Evolutionary conservation across 169 alveolate species (phyloP), one percentile per base, ranked within the genome.

Genomic region (Sarcocystis neurona): DNA sequence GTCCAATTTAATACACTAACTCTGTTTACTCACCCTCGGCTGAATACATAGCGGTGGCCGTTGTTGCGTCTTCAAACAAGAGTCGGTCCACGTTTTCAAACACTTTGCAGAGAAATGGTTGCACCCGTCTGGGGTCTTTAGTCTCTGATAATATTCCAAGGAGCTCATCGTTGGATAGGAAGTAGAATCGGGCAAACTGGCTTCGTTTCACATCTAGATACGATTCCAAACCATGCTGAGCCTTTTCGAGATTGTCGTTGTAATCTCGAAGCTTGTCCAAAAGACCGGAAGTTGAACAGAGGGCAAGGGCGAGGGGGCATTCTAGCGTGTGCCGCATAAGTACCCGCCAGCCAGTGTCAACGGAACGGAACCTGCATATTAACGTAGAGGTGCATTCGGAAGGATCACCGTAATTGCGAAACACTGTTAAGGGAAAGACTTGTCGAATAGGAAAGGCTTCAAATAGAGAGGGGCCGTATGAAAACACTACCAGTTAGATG

Each of bases 151-250:
- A 94, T 46, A 98, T 98, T 92, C 97, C 99, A 68, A 98, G 95
- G 68, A 98, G 94, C 93, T 97, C 99, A 82, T 97, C 98, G 66
- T 98, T 96, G 30, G 99, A 96, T 79, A 98, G 98, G 95, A 98
- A 98, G 91, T 97, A 98, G 94, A 98, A 98, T 78, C 99, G 97
- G 50, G 99, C 99, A 93, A 98, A 98, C 88, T 97, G 98, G 91
- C 96, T 96, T 91, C 99, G 95, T 91, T 98, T 98, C 56, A 97
- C 96, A 88, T 97, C 98, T 47, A 98, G 95, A 92, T 98, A 98
- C 89, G 97, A 98, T 91, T 96, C 96, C 85, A 98, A 91, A 23
- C 95, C 95, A 92, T 96, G 96, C 87, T 96, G 95, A 66, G 97
- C 97, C 74, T 94, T 93, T 84, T 98, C 98, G 47, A 98, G 93